A percentile compares a stretch with the other conserved stretches of the same genome.
Conservation (phyloP, 768 basidiomycete genomes). For the Panus rudis region DNA sequence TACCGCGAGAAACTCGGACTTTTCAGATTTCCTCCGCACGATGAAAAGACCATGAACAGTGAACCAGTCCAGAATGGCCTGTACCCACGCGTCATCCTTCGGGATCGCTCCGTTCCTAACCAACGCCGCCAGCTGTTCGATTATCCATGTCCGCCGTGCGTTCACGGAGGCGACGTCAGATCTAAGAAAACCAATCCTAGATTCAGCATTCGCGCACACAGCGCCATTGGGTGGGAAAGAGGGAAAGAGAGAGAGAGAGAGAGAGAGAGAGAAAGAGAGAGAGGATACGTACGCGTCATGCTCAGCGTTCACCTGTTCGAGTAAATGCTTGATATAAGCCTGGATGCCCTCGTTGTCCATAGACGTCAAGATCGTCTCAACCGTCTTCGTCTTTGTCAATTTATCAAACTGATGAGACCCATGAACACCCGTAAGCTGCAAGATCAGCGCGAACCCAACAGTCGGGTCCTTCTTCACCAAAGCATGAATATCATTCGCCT, state of each 20-base stretch:
- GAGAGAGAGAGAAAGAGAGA: neutral
- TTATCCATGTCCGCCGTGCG: slow-evolving; percentile 68
- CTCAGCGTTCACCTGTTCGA: slow-evolving; percentile 51
- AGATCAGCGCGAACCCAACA: slow-evolving; percentile 77
- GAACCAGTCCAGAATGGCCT: slow-evolving; percentile 73
- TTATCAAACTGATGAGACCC: slow-evolving; percentile 88
- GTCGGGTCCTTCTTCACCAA: slow-evolving; percentile 71
- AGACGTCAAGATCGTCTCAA: slow-evolving; percentile 73
- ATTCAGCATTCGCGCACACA: neutral
- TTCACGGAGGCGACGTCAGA: slow-evolving; percentile 40
- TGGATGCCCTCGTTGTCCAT: slow-evolving; percentile 72
- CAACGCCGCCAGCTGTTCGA: slow-evolving; percentile 77
- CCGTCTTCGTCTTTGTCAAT: slow-evolving; percentile 86
- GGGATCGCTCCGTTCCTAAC: slow-evolving; percentile 75
- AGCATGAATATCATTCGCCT: slow-evolving; percentile 72
- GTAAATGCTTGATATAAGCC: slow-evolving; percentile 67
- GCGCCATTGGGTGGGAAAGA: slow-evolving; percentile 5
- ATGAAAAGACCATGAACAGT: slow-evolving; percentile 75
- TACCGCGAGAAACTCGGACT: slow-evolving; percentile 53
- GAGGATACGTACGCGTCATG: slow-evolving; percentile 6
- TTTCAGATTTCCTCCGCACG: slow-evolving; percentile 65
- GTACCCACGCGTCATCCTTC: slow-evolving; percentile 74
- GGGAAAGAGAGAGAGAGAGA: slow-evolving; percentile 2
- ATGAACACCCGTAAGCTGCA: slow-evolving; percentile 76
- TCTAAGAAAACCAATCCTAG: slow-evolving; percentile 23